These are phyloP conservation scores for Tylopilus orsonianus DNA, from an alignment of 1,284 basidiomycete genomes.

Conservation along the genomic window DNA sequence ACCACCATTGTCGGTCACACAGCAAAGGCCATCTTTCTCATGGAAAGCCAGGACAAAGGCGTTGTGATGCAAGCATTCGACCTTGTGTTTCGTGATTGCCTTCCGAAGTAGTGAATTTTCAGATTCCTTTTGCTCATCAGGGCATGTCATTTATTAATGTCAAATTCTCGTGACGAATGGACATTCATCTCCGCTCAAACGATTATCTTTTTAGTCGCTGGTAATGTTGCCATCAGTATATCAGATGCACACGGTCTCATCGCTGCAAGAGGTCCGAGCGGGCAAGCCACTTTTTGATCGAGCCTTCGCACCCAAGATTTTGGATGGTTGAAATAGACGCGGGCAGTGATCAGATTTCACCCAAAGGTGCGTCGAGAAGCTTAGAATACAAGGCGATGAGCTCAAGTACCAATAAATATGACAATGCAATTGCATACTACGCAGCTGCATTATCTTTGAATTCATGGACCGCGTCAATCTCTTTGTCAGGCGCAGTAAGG, in stretches of 20 bases:
- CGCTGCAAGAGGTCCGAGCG: too few species aligned
- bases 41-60: background rate
- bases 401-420: too few species aligned
- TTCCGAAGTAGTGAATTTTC: background rate
- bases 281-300: too few species aligned
- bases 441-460: background rate
- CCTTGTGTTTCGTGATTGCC: background rate
- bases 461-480: background rate
- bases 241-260: background rate
- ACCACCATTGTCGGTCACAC: background rate
- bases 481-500: constrained; percentile 14
- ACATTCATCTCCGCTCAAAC: background rate
- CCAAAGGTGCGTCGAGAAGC: too few species aligned
- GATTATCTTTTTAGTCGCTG: background rate
- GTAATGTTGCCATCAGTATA: background rate
- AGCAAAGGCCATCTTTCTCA: background rate
- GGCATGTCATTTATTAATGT: constrained; percentile 6
- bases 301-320: too few species aligned
- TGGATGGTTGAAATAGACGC: too few species aligned
- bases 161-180: background rate
- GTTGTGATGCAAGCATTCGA: background rate
- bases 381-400: too few species aligned
- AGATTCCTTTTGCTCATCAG: constrained; percentile 5
- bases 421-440: too few species aligned
- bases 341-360: too few species aligned